These are phyloP conservation scores for Trametes pubescens DNA, from an alignment of 1,284 basidiomycete species.

Conservation along the genomic window DNA sequence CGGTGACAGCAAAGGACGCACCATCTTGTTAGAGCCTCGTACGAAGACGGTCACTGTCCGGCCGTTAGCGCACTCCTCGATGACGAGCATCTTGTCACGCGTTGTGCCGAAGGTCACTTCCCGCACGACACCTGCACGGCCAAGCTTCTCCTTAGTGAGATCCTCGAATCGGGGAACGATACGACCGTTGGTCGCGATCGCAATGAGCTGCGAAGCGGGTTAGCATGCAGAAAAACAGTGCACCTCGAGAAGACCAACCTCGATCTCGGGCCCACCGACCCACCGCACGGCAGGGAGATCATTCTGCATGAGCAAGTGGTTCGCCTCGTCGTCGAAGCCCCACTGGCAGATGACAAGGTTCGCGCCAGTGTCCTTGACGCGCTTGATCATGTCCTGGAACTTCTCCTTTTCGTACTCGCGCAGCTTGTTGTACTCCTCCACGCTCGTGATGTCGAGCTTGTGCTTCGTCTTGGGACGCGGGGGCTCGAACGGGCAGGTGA, in stretches of 20 bases:
- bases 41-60: slow-evolving; percentile 98
- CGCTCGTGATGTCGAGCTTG: slow-evolving; percentile 96
- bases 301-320: slow-evolving; percentile 98
- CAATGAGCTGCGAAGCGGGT: slow-evolving; percentile 77
- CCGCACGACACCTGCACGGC: slow-evolving; percentile 91
- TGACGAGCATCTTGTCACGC: slow-evolving; percentile 98
- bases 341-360: slow-evolving; percentile 99
- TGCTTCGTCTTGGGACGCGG: slow-evolving; percentile 99
- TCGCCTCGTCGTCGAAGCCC: slow-evolving; percentile 99
- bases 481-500: slow-evolving; percentile 99
- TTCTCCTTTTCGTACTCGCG: slow-evolving; percentile 96
- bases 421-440: slow-evolving; percentile 98
- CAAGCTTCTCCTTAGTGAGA: slow-evolving; percentile 90
- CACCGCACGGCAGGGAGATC: slow-evolving; percentile 97
- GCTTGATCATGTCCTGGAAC: slow-evolving; percentile 97
- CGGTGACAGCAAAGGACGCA: slow-evolving; percentile 44
- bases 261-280: slow-evolving; percentile 99
- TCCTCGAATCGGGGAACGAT: slow-evolving; percentile 99
- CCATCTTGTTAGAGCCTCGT: slow-evolving; percentile 99
- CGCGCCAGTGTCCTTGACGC: slow-evolving; percentile 97
- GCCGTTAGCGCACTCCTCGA: slow-evolving; percentile 98
- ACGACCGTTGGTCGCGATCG: slow-evolving; percentile 97
- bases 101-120: slow-evolving; percentile 98
- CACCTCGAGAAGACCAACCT: slow-evolving; percentile 57
- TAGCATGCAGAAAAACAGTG: neutral